A percentile compares a stretch with the other conserved stretches of the same genome.
These are phyloP conservation scores for Theobroma grandiflorum DNA, from an alignment of 441 rosid species.

Conservation along the genomic window DNA sequence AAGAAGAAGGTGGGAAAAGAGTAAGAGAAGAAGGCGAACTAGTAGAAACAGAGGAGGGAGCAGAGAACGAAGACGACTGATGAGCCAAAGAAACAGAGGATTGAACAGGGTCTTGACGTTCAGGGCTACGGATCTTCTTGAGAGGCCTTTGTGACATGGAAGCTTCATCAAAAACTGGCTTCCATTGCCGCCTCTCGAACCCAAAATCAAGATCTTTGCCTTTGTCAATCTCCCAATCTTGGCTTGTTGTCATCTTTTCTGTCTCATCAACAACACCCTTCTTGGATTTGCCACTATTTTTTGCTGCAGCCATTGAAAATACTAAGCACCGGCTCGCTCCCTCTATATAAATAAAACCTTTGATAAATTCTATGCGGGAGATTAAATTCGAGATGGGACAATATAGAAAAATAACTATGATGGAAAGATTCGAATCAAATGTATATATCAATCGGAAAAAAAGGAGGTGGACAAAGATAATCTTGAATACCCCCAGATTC, in stretches of 20 bases:
- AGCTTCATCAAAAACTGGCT: conserved; percentile 63
- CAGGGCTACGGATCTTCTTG: conserved; percentile 72
- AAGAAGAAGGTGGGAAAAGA: conserved; percentile 21
- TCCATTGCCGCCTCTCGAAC: conserved; percentile 57
- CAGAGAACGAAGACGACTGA: conserved; percentile 30
- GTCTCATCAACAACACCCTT: conserved; percentile 41
- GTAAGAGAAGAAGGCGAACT: conserved; percentile 32
- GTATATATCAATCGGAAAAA: conserved; percentile 7
- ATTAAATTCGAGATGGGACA: conserved; percentile 29
- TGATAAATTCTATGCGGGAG: too few species aligned
- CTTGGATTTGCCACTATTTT: conserved; percentile 58
- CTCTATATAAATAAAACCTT: conserved; percentile 13
- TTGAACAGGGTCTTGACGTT: conserved; percentile 45
- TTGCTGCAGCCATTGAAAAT: conserved; percentile 51
- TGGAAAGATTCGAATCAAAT: conserved; percentile 33
- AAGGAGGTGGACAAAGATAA: conserved; percentile 17
- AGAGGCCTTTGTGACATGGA: conserved; percentile 66
- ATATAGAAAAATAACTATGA: not conserved
- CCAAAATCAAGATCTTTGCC: conserved; percentile 45
- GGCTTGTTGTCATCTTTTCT: conserved; percentile 34
- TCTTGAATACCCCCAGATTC: conserved; percentile 34
- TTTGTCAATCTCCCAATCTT: conserved; percentile 46
- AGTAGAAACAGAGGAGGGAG: conserved; percentile 36
- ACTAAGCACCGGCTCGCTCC: conserved; percentile 39
- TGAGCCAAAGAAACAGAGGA: conserved; percentile 31